phyloP scores from a whole-genome alignment of 495 filamentous ascomycete species.

The Penicillium macrosclerotiorum region DNA sequence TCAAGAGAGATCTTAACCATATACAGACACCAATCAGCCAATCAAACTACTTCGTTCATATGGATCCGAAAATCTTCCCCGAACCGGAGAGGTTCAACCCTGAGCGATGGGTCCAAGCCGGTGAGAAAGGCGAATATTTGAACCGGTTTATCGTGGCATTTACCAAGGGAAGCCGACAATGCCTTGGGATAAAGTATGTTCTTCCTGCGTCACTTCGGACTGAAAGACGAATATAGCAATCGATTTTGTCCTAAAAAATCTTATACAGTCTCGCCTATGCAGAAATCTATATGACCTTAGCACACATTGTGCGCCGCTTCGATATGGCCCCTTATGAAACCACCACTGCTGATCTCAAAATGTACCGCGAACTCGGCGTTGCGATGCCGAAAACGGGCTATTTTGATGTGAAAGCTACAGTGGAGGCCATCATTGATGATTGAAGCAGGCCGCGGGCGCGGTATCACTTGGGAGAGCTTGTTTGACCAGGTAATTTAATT shows the following conservation, averaged over 20 bases:
- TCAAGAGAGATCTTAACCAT: conserved; percentile 1
- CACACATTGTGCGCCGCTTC: conserved; percentile 35
- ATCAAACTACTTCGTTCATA: conserved; percentile 47
- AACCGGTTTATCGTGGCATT: conserved; percentile 42
- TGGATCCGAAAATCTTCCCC: conserved; percentile 45
- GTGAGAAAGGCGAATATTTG: conserved; percentile 21
- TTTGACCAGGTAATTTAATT: too few relatives aligned
- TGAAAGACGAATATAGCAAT: not conserved
- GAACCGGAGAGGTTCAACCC: conserved; percentile 46
- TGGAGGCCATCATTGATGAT: conserved; percentile 11
- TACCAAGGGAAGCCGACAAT: conserved; percentile 41
- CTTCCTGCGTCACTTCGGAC: not conserved
- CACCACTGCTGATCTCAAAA: conserved; percentile 28
- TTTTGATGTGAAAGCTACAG: conserved; percentile 20
- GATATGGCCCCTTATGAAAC: conserved; percentile 39
- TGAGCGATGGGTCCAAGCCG: conserved; percentile 45
- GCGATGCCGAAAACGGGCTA: conserved; percentile 14
- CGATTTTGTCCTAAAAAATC: not conserved
- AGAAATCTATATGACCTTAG: conserved; percentile 38
- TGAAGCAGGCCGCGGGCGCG: too few relatives aligned
- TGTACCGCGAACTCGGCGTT: conserved; percentile 22
- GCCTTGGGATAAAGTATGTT: conserved; percentile 47
- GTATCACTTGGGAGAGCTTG: too few relatives aligned
- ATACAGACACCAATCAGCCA: conserved; percentile 45
- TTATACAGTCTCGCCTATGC: conserved; percentile 35